Percentiles rank a stretch among this genome's conserved stretches.
Conservation (phyloP, 2,329 filamentous ascomycete species). For the Claviceps pusilla region DNA sequence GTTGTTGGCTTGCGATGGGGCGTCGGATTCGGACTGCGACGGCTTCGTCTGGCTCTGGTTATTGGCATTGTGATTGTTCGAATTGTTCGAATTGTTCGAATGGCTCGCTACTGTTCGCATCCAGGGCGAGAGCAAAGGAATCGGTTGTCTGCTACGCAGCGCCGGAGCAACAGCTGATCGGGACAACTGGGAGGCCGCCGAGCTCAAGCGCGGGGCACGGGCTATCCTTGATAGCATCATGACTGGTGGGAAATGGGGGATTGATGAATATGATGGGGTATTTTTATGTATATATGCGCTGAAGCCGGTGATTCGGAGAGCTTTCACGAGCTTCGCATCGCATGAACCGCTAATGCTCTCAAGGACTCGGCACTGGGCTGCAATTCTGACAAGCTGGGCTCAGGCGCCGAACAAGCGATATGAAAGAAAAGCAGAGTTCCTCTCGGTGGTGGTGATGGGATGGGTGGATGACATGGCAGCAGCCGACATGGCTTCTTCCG, state of each 20-base stretch:
- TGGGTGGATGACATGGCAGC: background rate
- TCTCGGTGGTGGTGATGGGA: background rate
- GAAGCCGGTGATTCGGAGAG: background rate
- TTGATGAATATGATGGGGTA: background rate
- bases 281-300: background rate
- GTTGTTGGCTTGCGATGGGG: conserved; percentile 2
- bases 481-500: background rate
- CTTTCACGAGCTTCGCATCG: conserved; percentile 2
- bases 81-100: conserved; percentile 1
- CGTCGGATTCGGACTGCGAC: background rate
- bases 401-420: background rate
- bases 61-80: conserved; percentile 2
- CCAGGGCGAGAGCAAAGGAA: conserved; percentile 12
- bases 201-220: conserved; percentile 19
- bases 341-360: background rate
- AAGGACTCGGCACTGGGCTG: background rate
- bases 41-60: conserved; percentile 4
- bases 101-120: conserved; percentile 10
- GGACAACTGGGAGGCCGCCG: conserved; percentile 15
- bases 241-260: background rate
- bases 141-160: conserved; percentile 12
- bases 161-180: conserved; percentile 12
- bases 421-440: background rate
- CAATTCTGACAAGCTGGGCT: background rate
- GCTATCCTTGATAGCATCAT: conserved; percentile 27